These are phyloP conservation scores for Pestalotiopsis sp. DNA, from an alignment of 2,329 filamentous ascomycete species.

Conservation along the genomic window DNA sequence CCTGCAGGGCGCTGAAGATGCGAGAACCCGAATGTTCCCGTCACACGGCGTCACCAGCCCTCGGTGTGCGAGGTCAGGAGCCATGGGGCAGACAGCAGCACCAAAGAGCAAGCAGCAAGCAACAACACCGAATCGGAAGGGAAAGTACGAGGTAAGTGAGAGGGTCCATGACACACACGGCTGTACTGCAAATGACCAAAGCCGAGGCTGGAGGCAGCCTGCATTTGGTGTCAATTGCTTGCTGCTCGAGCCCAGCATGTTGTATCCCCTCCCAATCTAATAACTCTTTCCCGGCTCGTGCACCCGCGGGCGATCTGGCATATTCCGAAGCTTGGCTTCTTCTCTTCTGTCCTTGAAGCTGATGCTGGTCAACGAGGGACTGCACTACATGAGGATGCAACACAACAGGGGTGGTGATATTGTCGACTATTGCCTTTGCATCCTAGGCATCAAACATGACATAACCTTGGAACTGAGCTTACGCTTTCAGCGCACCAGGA, in stretches of 20 bases:
- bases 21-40: neutral
- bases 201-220: neutral
- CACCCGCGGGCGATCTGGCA: neutral
- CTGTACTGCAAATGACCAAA: neutral
- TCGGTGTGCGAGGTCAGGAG: neutral
- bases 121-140: neutral
- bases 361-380: neutral
- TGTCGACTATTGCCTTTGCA: neutral
- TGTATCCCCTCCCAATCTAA: neutral
- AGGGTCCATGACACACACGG: neutral
- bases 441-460: neutral
- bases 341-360: neutral
- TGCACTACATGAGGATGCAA: neutral
- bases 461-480: neutral
- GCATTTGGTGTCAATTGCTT: neutral
- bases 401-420: neutral
- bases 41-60: neutral
- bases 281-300: neutral
- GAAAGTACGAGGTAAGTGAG: neutral
- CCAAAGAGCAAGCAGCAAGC: neutral
- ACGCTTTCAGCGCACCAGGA: neutral
- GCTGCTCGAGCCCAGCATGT: neutral
- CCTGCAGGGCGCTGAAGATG: slow-evolving; percentile 8
- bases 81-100: neutral
- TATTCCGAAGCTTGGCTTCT: neutral